Conservation (phyloP, 805 yeast genomes). For the Scheffersomyces ergatensis region DNA sequence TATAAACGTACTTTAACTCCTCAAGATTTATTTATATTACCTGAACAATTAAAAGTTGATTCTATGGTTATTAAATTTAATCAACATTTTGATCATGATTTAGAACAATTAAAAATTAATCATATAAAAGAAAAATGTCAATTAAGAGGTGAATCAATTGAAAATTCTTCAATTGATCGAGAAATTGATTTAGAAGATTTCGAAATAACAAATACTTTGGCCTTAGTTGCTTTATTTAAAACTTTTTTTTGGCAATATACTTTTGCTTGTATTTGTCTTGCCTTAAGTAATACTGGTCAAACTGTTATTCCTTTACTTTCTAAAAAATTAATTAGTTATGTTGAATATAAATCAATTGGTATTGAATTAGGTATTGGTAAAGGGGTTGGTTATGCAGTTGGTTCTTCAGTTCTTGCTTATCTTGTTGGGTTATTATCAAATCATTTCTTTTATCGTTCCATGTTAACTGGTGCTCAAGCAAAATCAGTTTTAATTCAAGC, state of each 20-base stretch:
- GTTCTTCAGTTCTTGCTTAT: slow-evolving; percentile 15
- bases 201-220: slow-evolving; percentile 13
- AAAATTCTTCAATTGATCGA: slow-evolving; percentile 12
- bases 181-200: slow-evolving; percentile 25
- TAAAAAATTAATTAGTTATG: slow-evolving; percentile 28
- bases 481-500: slow-evolving; percentile 68
- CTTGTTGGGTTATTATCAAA: slow-evolving; percentile 35
- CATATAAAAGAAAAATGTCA: slow-evolving; percentile 20
- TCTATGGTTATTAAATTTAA: slow-evolving; percentile 14
- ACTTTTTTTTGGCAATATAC: slow-evolving; percentile 25
- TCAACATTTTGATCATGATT: slow-evolving; percentile 10
- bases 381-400: slow-evolving; percentile 35
- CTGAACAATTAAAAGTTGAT: slow-evolving; percentile 29
- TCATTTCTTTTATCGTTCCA: slow-evolving; percentile 57
- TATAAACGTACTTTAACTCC: slow-evolving; percentile 65
- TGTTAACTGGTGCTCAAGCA: slow-evolving; percentile 60
- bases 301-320: slow-evolving; percentile 19
- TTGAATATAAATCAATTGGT: slow-evolving; percentile 21
- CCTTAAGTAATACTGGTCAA: slow-evolving; percentile 2
- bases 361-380: slow-evolving; percentile 14
- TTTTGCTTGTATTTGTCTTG: slow-evolving; percentile 3
- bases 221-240: slow-evolving; percentile 15
- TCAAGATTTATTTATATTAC: slow-evolving; percentile 47
- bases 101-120: slow-evolving; percentile 6
- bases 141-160: slow-evolving; percentile 16